Base-by-base conservation (phyloP, 106 monocot genomes). In the Platanthera zijinensis region DNA sequence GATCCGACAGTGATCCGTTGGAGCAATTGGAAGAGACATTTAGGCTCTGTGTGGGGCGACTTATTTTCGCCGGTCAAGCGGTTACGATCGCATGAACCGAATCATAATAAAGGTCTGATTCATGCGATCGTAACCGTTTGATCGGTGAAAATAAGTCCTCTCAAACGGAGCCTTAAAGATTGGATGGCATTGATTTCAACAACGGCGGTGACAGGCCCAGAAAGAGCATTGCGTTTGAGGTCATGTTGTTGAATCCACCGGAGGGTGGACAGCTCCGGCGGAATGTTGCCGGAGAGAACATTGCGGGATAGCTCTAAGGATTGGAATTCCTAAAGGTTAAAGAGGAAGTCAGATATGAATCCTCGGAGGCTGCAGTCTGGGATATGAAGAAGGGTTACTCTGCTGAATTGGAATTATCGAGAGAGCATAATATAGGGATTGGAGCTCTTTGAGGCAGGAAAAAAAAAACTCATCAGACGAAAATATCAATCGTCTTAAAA, bases 21-120 rank as follows among this genome's bases (percentile, higher is more conserved):
- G 88, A 84, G 48, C 15, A 80, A 72, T 92, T 92, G 63, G 86
- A 84, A 46, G 88, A 89, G 3, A 92, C n/a, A n/a, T n/a, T n/a
- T n/a, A n/a, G n/a, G n/a, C n/a, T n/a, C n/a, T n/a, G n/a, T n/a
- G n/a, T n/a, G n/a, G n/a, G n/a, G n/a, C n/a, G n/a, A n/a, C n/a
- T n/a, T n/a, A n/a, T n/a, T n/a, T n/a, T n/a, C n/a, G n/a, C n/a
- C n/a, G n/a, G n/a, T n/a, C n/a, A n/a, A n/a, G n/a, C n/a, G n/a
- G n/a, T n/a, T n/a, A n/a, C n/a, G n/a, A n/a, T n/a, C n/a, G n/a
- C n/a, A n/a, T n/a, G n/a, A n/a, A n/a, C n/a, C n/a, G n/a, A n/a
- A n/a, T n/a, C n/a, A n/a, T n/a, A n/a, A n/a, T n/a, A n/a, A n/a
- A n/a, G n/a, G n/a, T n/a, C n/a, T n/a, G n/a, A n/a, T n/a, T n/a